Base-by-base conservation (phyloP, 2,329 filamentous ascomycete genomes). In the Magnaporthales sp. region DNA sequence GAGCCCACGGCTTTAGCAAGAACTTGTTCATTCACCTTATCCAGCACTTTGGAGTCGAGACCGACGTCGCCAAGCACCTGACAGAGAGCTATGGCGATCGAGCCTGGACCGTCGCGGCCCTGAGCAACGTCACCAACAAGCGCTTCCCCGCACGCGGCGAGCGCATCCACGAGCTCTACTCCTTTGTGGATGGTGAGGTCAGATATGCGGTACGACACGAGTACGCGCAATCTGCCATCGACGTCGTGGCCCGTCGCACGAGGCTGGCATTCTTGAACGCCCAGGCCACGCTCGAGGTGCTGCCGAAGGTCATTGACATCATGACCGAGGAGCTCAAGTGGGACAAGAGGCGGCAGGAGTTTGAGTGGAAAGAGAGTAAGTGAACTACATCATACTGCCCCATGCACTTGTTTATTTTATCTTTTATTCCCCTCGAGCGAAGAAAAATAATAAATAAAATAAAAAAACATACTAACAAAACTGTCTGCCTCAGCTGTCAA, bases 21-120 rank as follows among this genome's bases (percentile, higher is more conserved):
- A 84, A 93, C 1, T 87, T 97, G 27, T 97, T 97, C 80, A 97
- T 97, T 82, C 93, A 94, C 77, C 82, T 97, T 46, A 95, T 97
- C 74, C 93, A 97, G 77, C 91, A 96, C 79, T 97, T 92, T 75
- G 92, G 92, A 69, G 80, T 97, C 67, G 93, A 97, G 78, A 96
- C 92, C 22, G 92, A 96, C 72, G 91, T 97, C 24, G 93, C 93
- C 61, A 91, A 92, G 79, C 93, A 97, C 78, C 84, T 97, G 38
- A 90, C 90, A 15, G 86, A 91, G 74, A 91, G 91, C 67, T 98
- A 97, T 75, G 93, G 94, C 71, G 93, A 97, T 78, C 88, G 93
- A 67, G 92, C 93, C 24, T 97, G 93, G 93, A 90, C 90, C 19
- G 92, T 97, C 26, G 93, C 91, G 9, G 86, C 91, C 1, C 83